Percentiles rank a stretch among this genome's conserved stretches.
Conservation (phyloP, 768 basidiomycete genomes). For the Mycena indigotica region DNA sequence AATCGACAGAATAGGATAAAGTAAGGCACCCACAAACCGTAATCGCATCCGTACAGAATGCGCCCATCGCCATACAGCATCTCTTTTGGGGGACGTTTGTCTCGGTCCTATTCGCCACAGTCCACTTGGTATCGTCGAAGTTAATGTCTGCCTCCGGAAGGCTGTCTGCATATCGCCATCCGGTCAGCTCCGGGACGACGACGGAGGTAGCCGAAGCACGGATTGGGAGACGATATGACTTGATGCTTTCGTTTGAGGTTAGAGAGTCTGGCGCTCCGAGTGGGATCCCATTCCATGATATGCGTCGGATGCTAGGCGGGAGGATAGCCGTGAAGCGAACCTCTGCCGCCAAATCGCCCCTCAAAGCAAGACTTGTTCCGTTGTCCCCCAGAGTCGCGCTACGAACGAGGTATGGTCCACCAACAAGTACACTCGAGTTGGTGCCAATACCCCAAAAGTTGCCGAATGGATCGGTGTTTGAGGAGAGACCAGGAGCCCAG, state of each 20-base stretch:
- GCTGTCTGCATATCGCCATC: conserved; percentile 78
- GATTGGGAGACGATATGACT: conserved; percentile 32
- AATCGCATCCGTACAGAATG: conserved; percentile 85
- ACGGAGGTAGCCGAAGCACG: conserved; percentile 33
- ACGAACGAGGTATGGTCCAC: conserved; percentile 67
- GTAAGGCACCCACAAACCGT: conserved; percentile 66
- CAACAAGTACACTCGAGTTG: conserved; percentile 65
- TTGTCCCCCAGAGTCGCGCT: conserved; percentile 52
- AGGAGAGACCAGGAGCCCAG: conserved; percentile 67
- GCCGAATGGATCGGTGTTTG: conserved; percentile 38
- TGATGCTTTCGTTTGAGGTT: conserved; percentile 26
- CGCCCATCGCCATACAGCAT: conserved; percentile 73
- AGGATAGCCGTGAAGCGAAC: conserved; percentile 66
- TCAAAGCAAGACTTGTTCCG: conserved; percentile 46
- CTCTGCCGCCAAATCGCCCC: conserved; percentile 67
- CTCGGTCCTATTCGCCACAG: conserved; percentile 64
- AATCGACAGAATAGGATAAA: background rate
- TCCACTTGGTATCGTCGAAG: conserved; percentile 71
- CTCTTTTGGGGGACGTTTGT: conserved; percentile 75
- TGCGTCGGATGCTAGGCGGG: conserved; percentile 48
- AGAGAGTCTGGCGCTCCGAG: conserved; percentile 24
- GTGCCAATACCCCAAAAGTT: conserved; percentile 77
- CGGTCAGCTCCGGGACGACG: conserved; percentile 49
- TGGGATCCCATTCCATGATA: conserved; percentile 72
- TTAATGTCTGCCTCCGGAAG: conserved; percentile 63